Evolutionary conservation across 2,329 filamentous ascomycete species (phyloP).

Genomic region (Neobulgaria alba): DNA sequence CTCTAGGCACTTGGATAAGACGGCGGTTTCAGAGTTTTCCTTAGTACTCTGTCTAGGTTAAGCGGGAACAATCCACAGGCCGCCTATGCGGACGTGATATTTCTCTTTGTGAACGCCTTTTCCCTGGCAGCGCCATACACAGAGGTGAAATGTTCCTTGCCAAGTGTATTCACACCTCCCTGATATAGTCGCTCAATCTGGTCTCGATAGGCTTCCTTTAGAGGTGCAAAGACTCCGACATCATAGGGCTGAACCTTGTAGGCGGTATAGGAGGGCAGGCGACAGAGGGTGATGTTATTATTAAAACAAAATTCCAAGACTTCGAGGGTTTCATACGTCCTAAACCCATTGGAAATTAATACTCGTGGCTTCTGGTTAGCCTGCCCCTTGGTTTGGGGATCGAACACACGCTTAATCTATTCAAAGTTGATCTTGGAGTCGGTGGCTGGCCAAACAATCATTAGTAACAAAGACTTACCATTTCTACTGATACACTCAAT

Average conservation of each 20-base stretch:
- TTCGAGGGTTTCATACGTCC: conserved; percentile 30
- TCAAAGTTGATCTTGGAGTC: conserved; percentile 30
- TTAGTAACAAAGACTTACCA: conserved; percentile 20
- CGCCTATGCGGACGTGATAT: too few relatives aligned
- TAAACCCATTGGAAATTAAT: conserved; percentile 30
- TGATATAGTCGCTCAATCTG: conserved; percentile 17
- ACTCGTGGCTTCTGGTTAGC: conserved; percentile 28
- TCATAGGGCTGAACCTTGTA: too few relatives aligned
- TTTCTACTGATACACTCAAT: conserved; percentile 18
- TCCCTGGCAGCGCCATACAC: conserved; percentile 17
- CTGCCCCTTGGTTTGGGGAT: conserved; percentile 27
- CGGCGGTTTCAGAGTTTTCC: too few relatives aligned
- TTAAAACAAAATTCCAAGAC: conserved; percentile 22
- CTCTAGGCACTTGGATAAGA: too few relatives aligned
- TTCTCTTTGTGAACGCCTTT: too few relatives aligned
- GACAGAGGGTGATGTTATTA: too few relatives aligned
- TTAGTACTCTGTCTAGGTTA: too few relatives aligned
- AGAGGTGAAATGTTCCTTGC: conserved; percentile 19
- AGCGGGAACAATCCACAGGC: too few relatives aligned
- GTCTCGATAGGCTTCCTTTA: conserved; percentile 22
- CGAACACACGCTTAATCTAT: conserved; percentile 30
- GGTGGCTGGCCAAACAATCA: conserved; percentile 25
- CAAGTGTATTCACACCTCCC: conserved; percentile 19
- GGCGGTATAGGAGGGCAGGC: too few relatives aligned
- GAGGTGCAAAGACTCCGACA: conserved; percentile 18